A percentile compares a stretch with the other conserved stretches of the same genome.
Conservation (phyloP, 306 rosid genomes). For the Heteromeles arbutifolia region DNA sequence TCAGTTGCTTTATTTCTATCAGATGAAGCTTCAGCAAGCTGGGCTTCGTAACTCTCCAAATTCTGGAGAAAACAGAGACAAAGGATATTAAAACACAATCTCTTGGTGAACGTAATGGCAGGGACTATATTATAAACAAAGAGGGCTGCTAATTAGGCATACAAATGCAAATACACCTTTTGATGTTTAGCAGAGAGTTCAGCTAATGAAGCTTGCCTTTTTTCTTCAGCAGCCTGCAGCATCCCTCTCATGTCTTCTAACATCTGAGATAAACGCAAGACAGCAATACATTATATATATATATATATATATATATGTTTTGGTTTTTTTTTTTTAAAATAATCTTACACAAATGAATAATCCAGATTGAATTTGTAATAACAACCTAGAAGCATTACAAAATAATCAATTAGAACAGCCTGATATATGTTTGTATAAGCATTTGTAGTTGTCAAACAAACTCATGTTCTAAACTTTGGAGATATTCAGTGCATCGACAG, state of each 20-base stretch:
- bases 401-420: background rate
- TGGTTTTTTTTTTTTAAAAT: background rate
- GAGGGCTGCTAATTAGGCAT: slow-evolving; percentile 1
- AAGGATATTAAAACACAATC: slow-evolving; percentile 9
- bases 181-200: slow-evolving; percentile 91
- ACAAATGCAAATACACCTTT: slow-evolving; percentile 44
- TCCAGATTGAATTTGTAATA: background rate
- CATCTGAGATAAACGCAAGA: slow-evolving; percentile 43
- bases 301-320: background rate
- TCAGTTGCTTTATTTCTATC: slow-evolving; percentile 85
- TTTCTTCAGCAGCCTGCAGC: slow-evolving; percentile 87
- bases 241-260: slow-evolving; percentile 71
- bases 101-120: background rate
- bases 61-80: slow-evolving; percentile 45
- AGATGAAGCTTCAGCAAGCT: slow-evolving; percentile 82
- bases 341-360: background rate
- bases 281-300: background rate
- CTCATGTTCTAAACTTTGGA: background rate
- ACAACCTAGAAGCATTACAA: background rate
- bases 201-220: slow-evolving; percentile 73
- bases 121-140: background rate
- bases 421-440: background rate
- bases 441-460: background rate
- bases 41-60: slow-evolving; percentile 86
- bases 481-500: background rate